A percentile compares a stretch with the other conserved stretches of the same genome.
Evolutionary conservation across 208 protist species (phyloP).

Genomic region (Trichomonas gallinae): DNA sequence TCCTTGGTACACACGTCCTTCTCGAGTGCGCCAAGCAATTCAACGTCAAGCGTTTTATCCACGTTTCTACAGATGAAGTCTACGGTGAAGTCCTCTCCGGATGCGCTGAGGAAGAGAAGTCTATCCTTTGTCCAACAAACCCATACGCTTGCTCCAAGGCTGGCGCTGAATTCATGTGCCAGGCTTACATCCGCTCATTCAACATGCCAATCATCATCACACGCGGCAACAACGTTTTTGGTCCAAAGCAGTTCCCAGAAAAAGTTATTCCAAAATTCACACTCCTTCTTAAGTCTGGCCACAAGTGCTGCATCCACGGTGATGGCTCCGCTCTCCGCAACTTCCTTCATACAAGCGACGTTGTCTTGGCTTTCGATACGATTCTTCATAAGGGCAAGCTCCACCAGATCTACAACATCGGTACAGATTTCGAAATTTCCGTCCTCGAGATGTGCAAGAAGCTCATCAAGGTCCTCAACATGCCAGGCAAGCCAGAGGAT

Average conservation of each 20-base stretch:
- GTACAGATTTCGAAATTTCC: background rate
- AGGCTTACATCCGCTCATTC: slow-evolving; percentile 65
- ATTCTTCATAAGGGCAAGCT: background rate
- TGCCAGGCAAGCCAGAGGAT: background rate
- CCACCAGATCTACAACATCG: slow-evolving; percentile 22
- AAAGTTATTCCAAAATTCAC: slow-evolving; percentile 24
- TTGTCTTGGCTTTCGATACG: background rate
- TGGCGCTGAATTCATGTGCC: slow-evolving; percentile 53
- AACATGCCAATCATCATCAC: slow-evolving; percentile 73
- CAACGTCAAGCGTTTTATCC: slow-evolving; percentile 68
- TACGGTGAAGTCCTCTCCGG: slow-evolving; percentile 55
- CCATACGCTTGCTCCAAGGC: slow-evolving; percentile 74
- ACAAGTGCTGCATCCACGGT: slow-evolving; percentile 1
- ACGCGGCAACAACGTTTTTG: slow-evolving; percentile 40
- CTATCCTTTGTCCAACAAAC: slow-evolving; percentile 70
- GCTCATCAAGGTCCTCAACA: background rate
- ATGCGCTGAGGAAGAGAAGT: slow-evolving; percentile 35
- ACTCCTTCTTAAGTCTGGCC: background rate
- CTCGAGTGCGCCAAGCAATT: slow-evolving; percentile 53
- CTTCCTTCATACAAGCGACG: background rate
- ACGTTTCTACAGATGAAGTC: slow-evolving; percentile 81
- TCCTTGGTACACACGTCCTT: slow-evolving; percentile 73
- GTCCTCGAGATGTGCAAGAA: background rate
- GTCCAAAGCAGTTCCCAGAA: slow-evolving; percentile 23
- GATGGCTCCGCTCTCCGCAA: background rate